Conservation (phyloP, 2,329 filamentous ascomycete genomes). For the Monosporascus cannonballus region DNA sequence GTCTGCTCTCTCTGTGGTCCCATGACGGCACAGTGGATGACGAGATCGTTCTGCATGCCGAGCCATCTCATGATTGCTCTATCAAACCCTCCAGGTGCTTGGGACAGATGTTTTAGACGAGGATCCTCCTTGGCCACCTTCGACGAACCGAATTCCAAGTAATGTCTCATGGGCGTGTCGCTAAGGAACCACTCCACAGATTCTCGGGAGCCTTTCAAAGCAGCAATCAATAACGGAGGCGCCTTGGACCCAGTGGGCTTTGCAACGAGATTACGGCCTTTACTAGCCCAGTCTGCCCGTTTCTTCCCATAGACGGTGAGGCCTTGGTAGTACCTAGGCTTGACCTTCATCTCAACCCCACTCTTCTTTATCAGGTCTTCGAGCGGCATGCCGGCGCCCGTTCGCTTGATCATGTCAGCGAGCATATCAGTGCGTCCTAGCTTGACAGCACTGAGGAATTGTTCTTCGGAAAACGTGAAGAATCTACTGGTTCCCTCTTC, state of each 20-base stretch:
- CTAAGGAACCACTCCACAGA: constrained; percentile 73
- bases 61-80: constrained; percentile 58
- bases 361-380: constrained; percentile 59
- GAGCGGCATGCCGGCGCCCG: constrained; percentile 64
- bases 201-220: constrained; percentile 51
- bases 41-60: constrained; percentile 50
- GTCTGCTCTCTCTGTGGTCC: constrained; percentile 34
- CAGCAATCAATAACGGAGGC: constrained; percentile 57
- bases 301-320: constrained; percentile 52
- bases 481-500: constrained; percentile 28
- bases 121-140: constrained; percentile 55
- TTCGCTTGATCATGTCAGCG: constrained; percentile 56
- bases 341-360: constrained; percentile 56
- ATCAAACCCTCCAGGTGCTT: constrained; percentile 57
- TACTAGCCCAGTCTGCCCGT: constrained; percentile 65
- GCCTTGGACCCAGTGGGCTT: constrained; percentile 35
- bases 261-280: constrained; percentile 42
- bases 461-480: constrained; percentile 32
- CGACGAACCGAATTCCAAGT: constrained; percentile 59
- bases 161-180: constrained; percentile 61
- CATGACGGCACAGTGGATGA: constrained; percentile 61
- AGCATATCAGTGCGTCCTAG: constrained; percentile 51
- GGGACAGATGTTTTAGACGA: constrained; percentile 54
- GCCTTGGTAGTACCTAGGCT: constrained; percentile 70
- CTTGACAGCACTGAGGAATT: constrained; percentile 39